Conservation (phyloP, 2,329 filamentous ascomycete genomes). For the Monosporascus sp. region DNA sequence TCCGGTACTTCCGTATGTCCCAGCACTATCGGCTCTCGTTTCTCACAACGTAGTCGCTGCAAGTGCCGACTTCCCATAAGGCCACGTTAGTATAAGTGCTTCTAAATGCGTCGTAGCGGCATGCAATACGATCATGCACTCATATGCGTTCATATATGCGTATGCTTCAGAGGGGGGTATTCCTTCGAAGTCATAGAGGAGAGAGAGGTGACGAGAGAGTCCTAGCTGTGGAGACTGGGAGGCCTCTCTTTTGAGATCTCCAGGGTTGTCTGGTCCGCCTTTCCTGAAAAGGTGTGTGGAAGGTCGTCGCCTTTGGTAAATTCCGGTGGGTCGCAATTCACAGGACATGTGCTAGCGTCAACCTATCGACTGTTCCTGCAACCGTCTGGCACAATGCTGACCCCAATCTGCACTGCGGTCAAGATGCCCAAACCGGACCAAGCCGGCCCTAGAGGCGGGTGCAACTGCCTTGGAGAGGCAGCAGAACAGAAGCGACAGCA, state of each 20-base stretch:
- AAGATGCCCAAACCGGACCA: neutral
- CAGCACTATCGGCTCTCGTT: no score
- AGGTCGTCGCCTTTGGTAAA: neutral
- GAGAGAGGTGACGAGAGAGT: neutral
- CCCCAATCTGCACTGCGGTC: neutral
- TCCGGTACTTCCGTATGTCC: neutral
- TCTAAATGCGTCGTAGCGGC: neutral
- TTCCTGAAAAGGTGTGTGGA: slow-evolving; percentile 13
- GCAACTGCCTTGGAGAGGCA: neutral
- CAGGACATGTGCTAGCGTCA: neutral
- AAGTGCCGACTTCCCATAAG: no score
- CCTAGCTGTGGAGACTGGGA: slow-evolving; percentile 9
- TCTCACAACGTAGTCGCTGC: no score
- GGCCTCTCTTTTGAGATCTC: slow-evolving; percentile 11
- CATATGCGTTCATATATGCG: neutral
- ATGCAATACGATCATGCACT: neutral
- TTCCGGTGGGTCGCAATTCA: neutral
- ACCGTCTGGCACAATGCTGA: neutral
- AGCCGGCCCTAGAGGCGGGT: neutral
- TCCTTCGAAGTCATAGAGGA: no score
- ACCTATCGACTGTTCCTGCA: neutral
- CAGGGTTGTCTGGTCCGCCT: slow-evolving; percentile 7
- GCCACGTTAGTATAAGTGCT: neutral
- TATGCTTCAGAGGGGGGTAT: no score
- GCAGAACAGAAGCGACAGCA: neutral